Evolutionary conservation across 192 early-diverging fungal species (phyloP), one percentile per base, ranked within the genome.

Genomic region (Diversispora eburnea): DNA sequence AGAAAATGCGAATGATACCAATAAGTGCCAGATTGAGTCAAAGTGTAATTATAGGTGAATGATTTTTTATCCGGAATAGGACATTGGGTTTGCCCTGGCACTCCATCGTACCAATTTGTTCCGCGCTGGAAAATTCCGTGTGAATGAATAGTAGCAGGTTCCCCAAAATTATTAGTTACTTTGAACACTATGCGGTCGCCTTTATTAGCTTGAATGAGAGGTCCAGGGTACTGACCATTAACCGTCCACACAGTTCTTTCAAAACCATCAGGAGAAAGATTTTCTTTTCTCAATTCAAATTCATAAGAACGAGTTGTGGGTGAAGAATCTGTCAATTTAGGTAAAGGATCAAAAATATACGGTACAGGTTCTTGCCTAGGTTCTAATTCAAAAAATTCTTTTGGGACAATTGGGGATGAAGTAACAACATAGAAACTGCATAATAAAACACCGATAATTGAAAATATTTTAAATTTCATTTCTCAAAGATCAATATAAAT

Each of bases 51-150:
- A 76, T 95, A 95, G 0, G 91, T 92, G 77, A 91, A 88, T 70
- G 80, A 85, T 19, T 70, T 71, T 5, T 88, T 87, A 0, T 84
- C 76, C 7, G 92, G 89, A 73, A 95, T 93, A 3, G 84, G 84
- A 76, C 94, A 93, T 75, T 94, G 88, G 15, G 91, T 91, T 56
- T 90, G 83, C 78, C 86, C 87, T 49, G 76, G 67, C 3, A 90
- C 83, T 5, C 93, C 92, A 81, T 94, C 94, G 66, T 86, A 81
- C 77, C 87, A 90, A 78, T 78, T 83, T 42, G 87, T 88, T 12
- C 85, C 87, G 75, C 89, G 92, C 74, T 93, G 89, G 80, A 87
- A 92, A 58, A 94, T 66, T 7, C 94, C 94, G 79, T 96, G 94
- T 3, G 84, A 76, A 79, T 91, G 93, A 45, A 63, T 42, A 43